phyloP scores from a whole-genome alignment of 257 asterid genomes.

The Jacaranda mimosifolia region DNA sequence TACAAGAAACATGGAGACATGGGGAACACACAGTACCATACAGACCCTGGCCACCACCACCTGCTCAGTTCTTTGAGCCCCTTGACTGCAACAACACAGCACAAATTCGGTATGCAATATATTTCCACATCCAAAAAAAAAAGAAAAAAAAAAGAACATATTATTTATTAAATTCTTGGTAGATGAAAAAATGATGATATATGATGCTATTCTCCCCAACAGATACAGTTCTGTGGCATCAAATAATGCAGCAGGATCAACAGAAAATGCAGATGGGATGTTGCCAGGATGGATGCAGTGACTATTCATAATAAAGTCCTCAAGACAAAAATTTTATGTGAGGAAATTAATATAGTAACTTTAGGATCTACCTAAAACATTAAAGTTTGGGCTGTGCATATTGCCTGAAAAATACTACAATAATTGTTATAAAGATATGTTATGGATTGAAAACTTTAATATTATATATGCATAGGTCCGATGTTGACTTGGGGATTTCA shows the following conservation, averaged over 20 bases:
- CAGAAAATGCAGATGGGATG: conserved; percentile 40
- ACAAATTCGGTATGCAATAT: conserved; percentile 2
- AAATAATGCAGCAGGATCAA: conserved; percentile 35
- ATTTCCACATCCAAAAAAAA: no score
- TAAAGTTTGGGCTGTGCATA: conserved; percentile 18
- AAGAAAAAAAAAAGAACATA: no score
- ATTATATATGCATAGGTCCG: neutral
- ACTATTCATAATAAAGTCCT: conserved; percentile 10
- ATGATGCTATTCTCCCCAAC: conserved; percentile 25
- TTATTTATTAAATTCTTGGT: no score
- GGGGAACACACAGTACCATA: neutral
- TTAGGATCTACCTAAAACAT: conserved; percentile 30
- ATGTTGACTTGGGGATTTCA: conserved; percentile 20
- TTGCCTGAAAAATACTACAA: conserved; percentile 8
- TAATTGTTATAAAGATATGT: neutral
- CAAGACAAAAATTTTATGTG: neutral
- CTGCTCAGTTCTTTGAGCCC: conserved; percentile 33
- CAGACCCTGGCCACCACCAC: neutral
- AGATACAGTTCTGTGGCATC: conserved; percentile 35
- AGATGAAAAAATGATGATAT: neutral
- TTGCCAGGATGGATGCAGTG: conserved; percentile 62
- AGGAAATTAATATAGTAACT: neutral
- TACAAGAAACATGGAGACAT: neutral
- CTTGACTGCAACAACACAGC: conserved; percentile 27
- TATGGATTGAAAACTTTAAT: neutral